phyloP scores from a whole-genome alignment of 306 rosid species.

The Bauhinia variegata region DNA sequence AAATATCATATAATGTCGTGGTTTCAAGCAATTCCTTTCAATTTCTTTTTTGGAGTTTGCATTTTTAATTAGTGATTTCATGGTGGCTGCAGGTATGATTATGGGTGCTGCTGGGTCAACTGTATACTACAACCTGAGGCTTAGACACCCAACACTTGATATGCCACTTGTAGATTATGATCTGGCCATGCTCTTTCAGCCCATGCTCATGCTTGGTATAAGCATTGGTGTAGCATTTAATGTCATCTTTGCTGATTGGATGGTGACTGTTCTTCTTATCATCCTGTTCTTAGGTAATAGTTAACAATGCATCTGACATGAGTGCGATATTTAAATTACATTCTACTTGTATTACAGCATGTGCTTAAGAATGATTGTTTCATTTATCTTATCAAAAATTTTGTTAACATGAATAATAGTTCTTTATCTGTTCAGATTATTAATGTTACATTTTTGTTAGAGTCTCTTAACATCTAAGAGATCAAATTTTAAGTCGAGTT shows the following conservation, averaged over 20 bases:
- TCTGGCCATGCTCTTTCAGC: constrained; percentile 73
- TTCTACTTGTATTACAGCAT: no score
- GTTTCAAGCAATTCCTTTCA: background rate
- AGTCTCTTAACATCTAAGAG: no score
- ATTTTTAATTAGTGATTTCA: constrained; percentile 8
- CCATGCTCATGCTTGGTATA: constrained; percentile 79
- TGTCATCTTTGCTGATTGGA: constrained; percentile 87
- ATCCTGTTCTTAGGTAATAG: constrained; percentile 64
- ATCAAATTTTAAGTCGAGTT: no score
- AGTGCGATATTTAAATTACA: no score
- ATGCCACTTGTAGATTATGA: constrained; percentile 75
- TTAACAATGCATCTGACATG: background rate
- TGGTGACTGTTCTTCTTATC: constrained; percentile 78
- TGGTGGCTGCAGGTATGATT: constrained; percentile 72
- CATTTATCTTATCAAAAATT: background rate
- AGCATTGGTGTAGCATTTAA: constrained; percentile 83
- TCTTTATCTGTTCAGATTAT: background rate
- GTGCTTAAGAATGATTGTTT: background rate
- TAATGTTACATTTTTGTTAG: background rate
- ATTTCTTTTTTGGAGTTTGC: background rate
- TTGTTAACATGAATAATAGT: background rate
- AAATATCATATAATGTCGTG: background rate
- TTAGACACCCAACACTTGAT: constrained; percentile 76
- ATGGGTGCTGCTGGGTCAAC: constrained; percentile 89
- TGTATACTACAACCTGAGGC: constrained; percentile 68